phyloP scores from a whole-genome alignment of 257 asterid species.

The Oldenlandia corymbosa region DNA sequence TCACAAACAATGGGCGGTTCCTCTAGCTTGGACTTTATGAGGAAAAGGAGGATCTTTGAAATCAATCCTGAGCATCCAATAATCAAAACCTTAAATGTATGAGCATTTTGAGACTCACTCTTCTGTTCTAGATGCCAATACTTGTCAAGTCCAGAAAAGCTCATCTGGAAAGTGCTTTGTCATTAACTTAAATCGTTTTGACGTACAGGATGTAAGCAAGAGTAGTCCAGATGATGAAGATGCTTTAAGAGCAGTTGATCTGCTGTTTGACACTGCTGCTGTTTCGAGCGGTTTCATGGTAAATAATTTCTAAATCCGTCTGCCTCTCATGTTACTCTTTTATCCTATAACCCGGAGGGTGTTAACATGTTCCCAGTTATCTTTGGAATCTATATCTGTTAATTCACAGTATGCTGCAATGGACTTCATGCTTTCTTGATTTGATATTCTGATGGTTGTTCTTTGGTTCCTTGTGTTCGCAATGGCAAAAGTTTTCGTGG shows the following conservation, averaged over 20 bases:
- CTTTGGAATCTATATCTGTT: not conserved
- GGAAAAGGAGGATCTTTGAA: constrained; percentile 88
- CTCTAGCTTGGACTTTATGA: constrained; percentile 76
- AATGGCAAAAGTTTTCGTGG: not conserved
- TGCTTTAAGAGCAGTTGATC: constrained; percentile 91
- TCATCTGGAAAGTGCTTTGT: not conserved
- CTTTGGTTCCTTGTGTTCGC: no score
- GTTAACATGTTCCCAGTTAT: not conserved
- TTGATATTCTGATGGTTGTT: not conserved
- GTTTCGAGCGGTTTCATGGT: constrained; percentile 96
- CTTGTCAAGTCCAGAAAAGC: not conserved
- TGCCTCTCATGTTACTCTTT: constrained; percentile 2
- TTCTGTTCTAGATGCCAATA: not conserved
- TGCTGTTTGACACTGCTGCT: constrained; percentile 79
- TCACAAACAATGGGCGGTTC: constrained; percentile 75
- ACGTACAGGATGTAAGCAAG: constrained; percentile 69
- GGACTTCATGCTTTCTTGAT: not conserved
- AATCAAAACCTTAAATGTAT: constrained; percentile 72
- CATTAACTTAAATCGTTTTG: not conserved
- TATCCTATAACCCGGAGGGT: not conserved
- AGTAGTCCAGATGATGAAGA: constrained; percentile 74
- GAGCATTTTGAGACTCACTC: constrained; percentile 10
- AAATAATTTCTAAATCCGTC: constrained; percentile 21
- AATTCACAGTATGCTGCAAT: not conserved
- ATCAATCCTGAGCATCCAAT: constrained; percentile 89